Evolutionary conservation across 106 monocot species (phyloP).

Genomic region (Phalaenopsis equestris): DNA sequence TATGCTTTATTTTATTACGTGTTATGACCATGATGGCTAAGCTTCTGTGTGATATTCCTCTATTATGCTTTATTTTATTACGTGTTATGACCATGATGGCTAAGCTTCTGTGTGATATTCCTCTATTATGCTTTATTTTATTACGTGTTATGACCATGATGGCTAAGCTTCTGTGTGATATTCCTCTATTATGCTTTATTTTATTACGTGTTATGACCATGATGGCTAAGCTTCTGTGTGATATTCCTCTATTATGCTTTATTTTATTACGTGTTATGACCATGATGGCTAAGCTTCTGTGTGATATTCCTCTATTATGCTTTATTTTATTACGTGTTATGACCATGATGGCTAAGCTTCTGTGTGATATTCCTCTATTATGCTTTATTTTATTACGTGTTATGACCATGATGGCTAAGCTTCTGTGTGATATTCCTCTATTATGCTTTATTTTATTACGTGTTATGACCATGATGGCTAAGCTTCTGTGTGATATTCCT

Average conservation of each 20-base stretch:
- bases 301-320: background rate
- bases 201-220: background rate
- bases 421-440: background rate
- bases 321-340: background rate
- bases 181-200: background rate
- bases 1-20: background rate
- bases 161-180: background rate
- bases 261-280: background rate
- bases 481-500: background rate
- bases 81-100: background rate
- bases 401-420: too few species aligned
- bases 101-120: background rate
- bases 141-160: background rate
- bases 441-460: background rate
- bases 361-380: background rate
- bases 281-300: background rate
- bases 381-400: background rate
- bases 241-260: background rate
- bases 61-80: background rate
- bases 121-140: background rate
- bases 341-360: too few species aligned
- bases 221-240: background rate
- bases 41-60: background rate
- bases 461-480: background rate
- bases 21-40: background rate